Base-by-base conservation (phyloP, 2,329 filamentous ascomycete genomes). In the Coniochaeta hoffmannii region DNA sequence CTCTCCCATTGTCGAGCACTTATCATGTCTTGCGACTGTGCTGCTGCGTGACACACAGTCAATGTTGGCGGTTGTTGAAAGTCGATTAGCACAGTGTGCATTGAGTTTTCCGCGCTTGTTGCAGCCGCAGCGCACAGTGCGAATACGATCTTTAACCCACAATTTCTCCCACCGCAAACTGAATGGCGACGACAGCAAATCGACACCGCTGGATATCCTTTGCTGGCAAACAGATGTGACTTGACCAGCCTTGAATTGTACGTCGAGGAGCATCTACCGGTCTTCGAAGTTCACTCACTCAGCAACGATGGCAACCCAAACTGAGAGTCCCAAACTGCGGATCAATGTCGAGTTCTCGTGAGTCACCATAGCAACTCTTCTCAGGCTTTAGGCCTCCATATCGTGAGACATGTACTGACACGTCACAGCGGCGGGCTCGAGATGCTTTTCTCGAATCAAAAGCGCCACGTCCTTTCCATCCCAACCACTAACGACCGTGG, bases 361-460 rank as follows among this genome's bases (percentile, higher is more conserved):
- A 59, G 75, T 69, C 36, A 17, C 31, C n/a, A n/a, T n/a, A n/a
- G n/a, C n/a, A n/a, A n/a, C n/a, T n/a, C n/a, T n/a, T n/a, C n/a
- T n/a, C n/a, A n/a, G n/a, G n/a, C n/a, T n/a, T n/a, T n/a, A n/a
- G n/a, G n/a, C n/a, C 30, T 32, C 30, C 30, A 8, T 32, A 7
- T 32, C 30, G 30, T 32, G 30, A 32, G 8, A 50, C 24, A 35
- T n/a, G 26, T 60, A 57, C 57, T 56, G 56, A 56, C 44, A 24
- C 30, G 50, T 22, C 52, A 49, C 63, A 92, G 94, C 61, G 94
- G 94, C 59, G 94, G 94, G 22, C 82, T 99, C 17, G 94, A 99
- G 74, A 88, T 96, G 75, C 86, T 99, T 61, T 99, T 99, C 73
- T 84, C 86, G 31, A 87, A 96, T 68, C 78, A 90, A 71, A 83